Evolutionary conservation across 75 land plant species (phyloP).

Genomic region (Pinus albicaulis): DNA sequence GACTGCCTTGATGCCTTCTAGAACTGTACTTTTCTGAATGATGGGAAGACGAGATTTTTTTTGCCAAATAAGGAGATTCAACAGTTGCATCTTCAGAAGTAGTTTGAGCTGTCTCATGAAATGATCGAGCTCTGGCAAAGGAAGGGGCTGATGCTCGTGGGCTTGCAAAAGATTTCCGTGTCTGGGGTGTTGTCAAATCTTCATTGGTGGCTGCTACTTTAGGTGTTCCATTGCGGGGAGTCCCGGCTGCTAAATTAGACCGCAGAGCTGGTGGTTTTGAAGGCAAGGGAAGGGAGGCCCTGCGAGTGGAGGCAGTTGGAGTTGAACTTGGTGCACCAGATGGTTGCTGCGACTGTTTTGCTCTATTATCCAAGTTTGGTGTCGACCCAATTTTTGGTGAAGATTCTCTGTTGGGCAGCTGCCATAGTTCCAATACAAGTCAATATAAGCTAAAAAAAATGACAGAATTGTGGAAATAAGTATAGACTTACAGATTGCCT

Average conservation of each 20-base stretch:
- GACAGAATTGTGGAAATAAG: neutral
- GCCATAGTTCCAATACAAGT: neutral
- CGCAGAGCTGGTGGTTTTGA: slow-evolving; percentile 9
- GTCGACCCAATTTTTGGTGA: neutral
- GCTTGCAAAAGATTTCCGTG: neutral
- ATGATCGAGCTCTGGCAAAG: neutral
- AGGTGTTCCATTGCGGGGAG: neutral
- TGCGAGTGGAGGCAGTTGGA: slow-evolving; percentile 20
- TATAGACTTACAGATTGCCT: slow-evolving; percentile 17
- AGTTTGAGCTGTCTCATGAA: neutral
- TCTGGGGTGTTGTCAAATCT: slow-evolving; percentile 1
- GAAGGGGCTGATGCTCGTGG: slow-evolving; percentile 9
- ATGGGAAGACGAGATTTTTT: neutral
- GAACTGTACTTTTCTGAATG: slow-evolving; percentile 15
- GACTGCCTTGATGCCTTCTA: slow-evolving; percentile 16
- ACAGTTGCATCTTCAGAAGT: slow-evolving; percentile 7
- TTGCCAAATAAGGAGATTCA: neutral
- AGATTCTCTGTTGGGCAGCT: slow-evolving; percentile 6
- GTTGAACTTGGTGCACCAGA: slow-evolving; percentile 5
- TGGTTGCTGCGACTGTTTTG: slow-evolving; percentile 9
- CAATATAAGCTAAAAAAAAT: neutral
- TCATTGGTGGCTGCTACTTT: slow-evolving; percentile 10
- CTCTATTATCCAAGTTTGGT: slow-evolving; percentile 2
- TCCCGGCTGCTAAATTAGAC: neutral
- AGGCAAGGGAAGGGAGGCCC: slow-evolving; percentile 62